Evolutionary conservation across 371 early-diverging fungal genomes (phyloP).

Genomic region (Smittium mucronatum): DNA sequence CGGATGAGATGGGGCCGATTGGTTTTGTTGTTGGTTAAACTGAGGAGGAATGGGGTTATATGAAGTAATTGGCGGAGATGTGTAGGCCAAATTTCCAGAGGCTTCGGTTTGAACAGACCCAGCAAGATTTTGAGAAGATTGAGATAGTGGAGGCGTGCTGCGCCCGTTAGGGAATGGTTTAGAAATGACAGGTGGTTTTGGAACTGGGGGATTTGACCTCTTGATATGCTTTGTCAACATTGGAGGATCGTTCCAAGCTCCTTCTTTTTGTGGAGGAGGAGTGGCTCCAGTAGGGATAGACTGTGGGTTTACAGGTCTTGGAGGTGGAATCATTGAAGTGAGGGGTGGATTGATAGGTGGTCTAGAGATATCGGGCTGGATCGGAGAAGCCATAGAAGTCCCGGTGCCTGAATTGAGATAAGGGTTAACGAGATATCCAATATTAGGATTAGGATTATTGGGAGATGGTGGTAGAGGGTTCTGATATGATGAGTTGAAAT

Average conservation of each 20-base stretch:
- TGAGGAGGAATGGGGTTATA: slow-evolving; percentile 12
- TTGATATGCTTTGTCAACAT: slow-evolving; percentile 18
- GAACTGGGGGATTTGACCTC: slow-evolving; percentile 12
- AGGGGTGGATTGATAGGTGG: not conserved
- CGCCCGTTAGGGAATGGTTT: slow-evolving; percentile 27
- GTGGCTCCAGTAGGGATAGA: slow-evolving; percentile 25
- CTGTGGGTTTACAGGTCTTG: slow-evolving; percentile 25
- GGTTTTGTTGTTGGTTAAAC: slow-evolving; percentile 18
- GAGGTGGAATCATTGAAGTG: slow-evolving; percentile 22
- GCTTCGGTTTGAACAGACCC: not conserved
- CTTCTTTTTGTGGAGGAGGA: slow-evolving; percentile 24
- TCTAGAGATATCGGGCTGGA: not conserved
- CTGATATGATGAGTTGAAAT: slow-evolving; percentile 8
- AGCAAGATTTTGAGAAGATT: not conserved
- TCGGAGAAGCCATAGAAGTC: not conserved
- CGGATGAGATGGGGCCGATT: slow-evolving; percentile 16
- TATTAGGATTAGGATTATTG: slow-evolving; percentile 7
- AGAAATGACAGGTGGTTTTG: slow-evolving; percentile 23
- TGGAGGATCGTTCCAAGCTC: slow-evolving; percentile 30
- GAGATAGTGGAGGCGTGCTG: slow-evolving; percentile 21
- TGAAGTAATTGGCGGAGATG: not conserved
- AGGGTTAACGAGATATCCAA: not conserved
- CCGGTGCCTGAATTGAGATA: slow-evolving; percentile 4
- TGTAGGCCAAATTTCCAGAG: slow-evolving; percentile 8
- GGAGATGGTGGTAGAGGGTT: slow-evolving; percentile 11